Evolutionary conservation across 257 asterid species (phyloP).

Genomic region (Przewalskia tangutica): DNA sequence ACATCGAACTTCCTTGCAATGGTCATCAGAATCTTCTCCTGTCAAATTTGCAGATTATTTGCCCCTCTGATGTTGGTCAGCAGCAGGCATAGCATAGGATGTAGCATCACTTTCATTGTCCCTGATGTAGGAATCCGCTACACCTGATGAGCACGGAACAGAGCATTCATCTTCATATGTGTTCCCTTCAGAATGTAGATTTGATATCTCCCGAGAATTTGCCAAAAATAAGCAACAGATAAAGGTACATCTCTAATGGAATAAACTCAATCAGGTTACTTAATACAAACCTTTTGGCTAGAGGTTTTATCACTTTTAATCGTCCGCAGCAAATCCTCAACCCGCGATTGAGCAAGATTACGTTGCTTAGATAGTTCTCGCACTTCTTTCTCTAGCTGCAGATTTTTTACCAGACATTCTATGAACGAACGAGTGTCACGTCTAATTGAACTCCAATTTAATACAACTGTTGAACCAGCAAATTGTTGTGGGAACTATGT

Average conservation of each 20-base stretch:
- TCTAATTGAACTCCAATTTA: background rate
- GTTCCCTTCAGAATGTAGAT: constrained; percentile 6
- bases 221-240: background rate
- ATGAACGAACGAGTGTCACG: background rate
- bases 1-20: too few species aligned
- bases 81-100: constrained; percentile 5
- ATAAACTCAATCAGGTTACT: background rate
- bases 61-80: constrained; percentile 27
- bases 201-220: background rate
- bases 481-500: too few species aligned
- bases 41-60: too few species aligned
- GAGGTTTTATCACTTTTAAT: constrained; percentile 34
- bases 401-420: constrained; percentile 3
- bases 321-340: constrained; percentile 44
- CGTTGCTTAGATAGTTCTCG: constrained; percentile 65
- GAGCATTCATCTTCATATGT: constrained; percentile 21
- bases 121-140: constrained; percentile 8
- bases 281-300: constrained; percentile 15
- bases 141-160: constrained; percentile 21
- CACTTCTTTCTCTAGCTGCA: constrained; percentile 90
- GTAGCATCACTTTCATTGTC: constrained; percentile 17
- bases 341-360: constrained; percentile 69
- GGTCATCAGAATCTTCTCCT: too few species aligned
- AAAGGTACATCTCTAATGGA: background rate
- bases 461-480: background rate